Conservation (phyloP, 2,329 filamentous ascomycete genomes). For the Exophiala calicioides region DNA sequence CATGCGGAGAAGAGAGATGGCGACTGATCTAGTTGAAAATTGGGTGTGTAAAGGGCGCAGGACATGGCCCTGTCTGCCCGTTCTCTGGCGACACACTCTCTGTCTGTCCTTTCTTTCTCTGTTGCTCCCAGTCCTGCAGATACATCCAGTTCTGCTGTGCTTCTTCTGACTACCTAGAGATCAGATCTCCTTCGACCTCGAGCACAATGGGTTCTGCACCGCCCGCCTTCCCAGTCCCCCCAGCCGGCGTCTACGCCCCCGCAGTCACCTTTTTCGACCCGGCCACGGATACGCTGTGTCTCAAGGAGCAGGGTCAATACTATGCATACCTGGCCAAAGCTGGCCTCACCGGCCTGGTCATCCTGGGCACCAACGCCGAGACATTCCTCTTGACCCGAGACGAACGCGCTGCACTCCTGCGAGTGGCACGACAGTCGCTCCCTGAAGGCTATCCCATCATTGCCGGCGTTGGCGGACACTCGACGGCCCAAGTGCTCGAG, state of each 20-base stretch:
- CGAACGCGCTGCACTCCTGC: conserved; percentile 58
- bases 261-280: conserved; percentile 58
- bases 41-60: too few species aligned
- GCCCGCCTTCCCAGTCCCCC: conserved; percentile 24
- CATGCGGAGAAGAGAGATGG: too few species aligned
- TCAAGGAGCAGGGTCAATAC: conserved; percentile 52
- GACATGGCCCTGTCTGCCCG: too few species aligned
- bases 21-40: too few species aligned
- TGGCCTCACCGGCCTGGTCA: conserved; percentile 54
- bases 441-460: conserved; percentile 58
- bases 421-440: conserved; percentile 54
- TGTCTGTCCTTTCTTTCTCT: not conserved
- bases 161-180: not conserved
- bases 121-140: not conserved
- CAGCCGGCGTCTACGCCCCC: conserved; percentile 54
- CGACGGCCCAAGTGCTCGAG: conserved; percentile 63
- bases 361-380: conserved; percentile 58
- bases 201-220: conserved; percentile 25
- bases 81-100: too few species aligned
- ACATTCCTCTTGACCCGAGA: conserved; percentile 59
- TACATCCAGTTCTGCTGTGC: too few species aligned
- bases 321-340: conserved; percentile 53
- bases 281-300: conserved; percentile 50
- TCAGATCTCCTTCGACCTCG: not conserved
- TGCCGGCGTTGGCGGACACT: conserved; percentile 65